These are phyloP conservation scores for Cylindricascospora bacillispora DNA, from an alignment of 1,139 yeast species.

Conservation along the genomic window DNA sequence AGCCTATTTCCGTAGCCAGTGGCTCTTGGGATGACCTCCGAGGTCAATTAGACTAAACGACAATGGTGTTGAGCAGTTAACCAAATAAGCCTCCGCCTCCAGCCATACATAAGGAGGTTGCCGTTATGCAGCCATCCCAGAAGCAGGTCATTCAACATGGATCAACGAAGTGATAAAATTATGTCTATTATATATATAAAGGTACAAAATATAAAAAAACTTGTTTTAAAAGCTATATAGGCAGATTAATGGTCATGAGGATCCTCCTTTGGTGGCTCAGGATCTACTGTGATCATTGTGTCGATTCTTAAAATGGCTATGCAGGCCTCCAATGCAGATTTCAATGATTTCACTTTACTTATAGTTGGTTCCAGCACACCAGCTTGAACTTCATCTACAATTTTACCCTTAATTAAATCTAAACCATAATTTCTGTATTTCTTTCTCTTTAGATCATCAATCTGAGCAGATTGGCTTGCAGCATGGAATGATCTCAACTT, in stretches of 20 bases:
- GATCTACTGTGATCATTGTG: slow-evolving; percentile 95
- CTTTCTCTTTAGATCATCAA: slow-evolving; percentile 70
- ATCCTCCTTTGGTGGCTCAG: slow-evolving; percentile 86
- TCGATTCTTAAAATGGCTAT: slow-evolving; percentile 95
- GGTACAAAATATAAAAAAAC: too few species aligned
- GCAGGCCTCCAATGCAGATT: slow-evolving; percentile 96
- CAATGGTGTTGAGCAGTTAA: too few species aligned
- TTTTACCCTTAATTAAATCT: slow-evolving; percentile 82
- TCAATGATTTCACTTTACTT: slow-evolving; percentile 82
- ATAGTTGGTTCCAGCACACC: slow-evolving; percentile 96
- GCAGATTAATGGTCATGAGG: slow-evolving; percentile 55
- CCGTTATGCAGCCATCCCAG: too few species aligned
- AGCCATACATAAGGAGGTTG: too few species aligned
- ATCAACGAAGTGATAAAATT: too few species aligned
- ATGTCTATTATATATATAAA: too few species aligned
- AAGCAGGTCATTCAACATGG: too few species aligned
- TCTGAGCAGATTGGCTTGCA: slow-evolving; percentile 78
- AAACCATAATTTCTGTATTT: slow-evolving; percentile 84
- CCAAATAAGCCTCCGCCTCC: too few species aligned
- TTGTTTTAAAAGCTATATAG: too few species aligned
- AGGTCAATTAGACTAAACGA: too few species aligned
- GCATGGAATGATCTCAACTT: slow-evolving; percentile 95
- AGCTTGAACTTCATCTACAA: slow-evolving; percentile 67
- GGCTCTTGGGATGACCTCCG: too few species aligned
- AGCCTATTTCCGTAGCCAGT: too few species aligned